Conservation (phyloP, 2,329 filamentous ascomycete genomes). For the Cercospora janseana region DNA sequence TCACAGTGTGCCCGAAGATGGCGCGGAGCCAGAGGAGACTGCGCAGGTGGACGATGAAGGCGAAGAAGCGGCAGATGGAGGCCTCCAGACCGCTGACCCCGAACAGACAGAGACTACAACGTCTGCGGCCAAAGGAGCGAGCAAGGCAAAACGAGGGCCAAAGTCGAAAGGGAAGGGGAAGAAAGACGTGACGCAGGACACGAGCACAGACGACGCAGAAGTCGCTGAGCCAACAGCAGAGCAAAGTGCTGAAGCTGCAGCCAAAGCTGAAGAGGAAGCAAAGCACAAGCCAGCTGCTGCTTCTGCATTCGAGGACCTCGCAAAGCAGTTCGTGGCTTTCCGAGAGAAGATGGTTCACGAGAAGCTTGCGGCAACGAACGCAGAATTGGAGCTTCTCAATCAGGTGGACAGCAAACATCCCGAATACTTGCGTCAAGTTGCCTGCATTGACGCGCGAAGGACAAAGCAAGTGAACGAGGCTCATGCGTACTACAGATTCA, state of each 20-base stretch:
- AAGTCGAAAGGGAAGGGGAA: constrained; percentile 26
- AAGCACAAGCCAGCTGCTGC: constrained; percentile 38
- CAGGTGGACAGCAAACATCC: constrained; percentile 69
- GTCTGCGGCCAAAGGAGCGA: constrained; percentile 38
- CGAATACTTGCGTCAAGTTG: constrained; percentile 86
- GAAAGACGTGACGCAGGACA: constrained; percentile 35
- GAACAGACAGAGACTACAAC: constrained; percentile 37
- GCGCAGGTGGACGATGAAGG: constrained; percentile 34
- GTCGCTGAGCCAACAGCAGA: constrained; percentile 22
- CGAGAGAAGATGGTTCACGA: constrained; percentile 88
- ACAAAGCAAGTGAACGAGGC: constrained; percentile 78
- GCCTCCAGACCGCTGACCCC: background rate
- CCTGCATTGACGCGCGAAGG: constrained; percentile 77
- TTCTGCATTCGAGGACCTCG: constrained; percentile 63
- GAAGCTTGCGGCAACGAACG: constrained; percentile 75
- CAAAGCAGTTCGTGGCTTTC: constrained; percentile 84
- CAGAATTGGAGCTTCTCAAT: constrained; percentile 60
- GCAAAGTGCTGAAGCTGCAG: constrained; percentile 33
- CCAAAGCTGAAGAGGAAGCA: constrained; percentile 55
- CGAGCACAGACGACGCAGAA: constrained; percentile 23
- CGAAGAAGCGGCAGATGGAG: constrained; percentile 26
- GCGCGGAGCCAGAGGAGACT: constrained; percentile 21
- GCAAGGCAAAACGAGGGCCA: constrained; percentile 44
- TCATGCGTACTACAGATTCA: constrained; percentile 69
- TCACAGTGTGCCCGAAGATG: constrained; percentile 25